Evolutionary conservation across 306 rosid species (phyloP).

Genomic region (Lotus japonicus): DNA sequence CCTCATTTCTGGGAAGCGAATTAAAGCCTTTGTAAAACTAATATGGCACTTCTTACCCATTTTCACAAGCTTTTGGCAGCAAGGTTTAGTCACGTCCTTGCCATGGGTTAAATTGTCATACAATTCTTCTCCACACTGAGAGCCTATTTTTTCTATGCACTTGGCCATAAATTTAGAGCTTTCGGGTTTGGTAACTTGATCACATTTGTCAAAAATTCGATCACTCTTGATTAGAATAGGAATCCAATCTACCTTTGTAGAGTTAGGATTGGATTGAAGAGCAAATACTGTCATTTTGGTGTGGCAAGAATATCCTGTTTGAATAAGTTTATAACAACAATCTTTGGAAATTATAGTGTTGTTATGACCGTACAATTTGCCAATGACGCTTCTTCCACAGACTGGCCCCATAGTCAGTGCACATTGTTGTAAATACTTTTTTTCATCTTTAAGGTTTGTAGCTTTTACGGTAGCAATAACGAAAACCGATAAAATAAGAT

Average conservation of each 20-base stretch:
- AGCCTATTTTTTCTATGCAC: background rate
- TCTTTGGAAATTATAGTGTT: background rate
- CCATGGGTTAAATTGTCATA: background rate
- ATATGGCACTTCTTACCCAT: background rate
- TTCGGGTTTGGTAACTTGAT: background rate
- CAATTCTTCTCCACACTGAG: background rate
- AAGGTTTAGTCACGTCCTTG: background rate
- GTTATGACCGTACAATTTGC: background rate
- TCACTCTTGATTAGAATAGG: background rate
- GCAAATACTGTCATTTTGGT: background rate
- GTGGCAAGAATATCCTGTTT: slow-evolving; percentile 16
- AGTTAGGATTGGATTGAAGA: background rate
- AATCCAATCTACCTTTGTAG: background rate
- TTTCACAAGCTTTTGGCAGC: slow-evolving; percentile 11
- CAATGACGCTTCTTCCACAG: background rate
- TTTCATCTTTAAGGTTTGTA: no score
- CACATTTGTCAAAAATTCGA: background rate
- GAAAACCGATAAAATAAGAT: no score
- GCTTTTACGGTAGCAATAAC: no score
- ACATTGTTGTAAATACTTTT: no score
- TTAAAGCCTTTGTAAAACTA: background rate
- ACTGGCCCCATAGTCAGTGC: background rate
- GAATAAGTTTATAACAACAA: slow-evolving; percentile 26
- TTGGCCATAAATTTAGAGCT: background rate
- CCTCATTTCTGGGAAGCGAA: slow-evolving; percentile 10